Percentiles rank a stretch among this genome's conserved stretches.
These are phyloP conservation scores for Thermothielavioides terrestris DNA, from an alignment of 495 filamentous ascomycete species.

Conservation along the genomic window DNA sequence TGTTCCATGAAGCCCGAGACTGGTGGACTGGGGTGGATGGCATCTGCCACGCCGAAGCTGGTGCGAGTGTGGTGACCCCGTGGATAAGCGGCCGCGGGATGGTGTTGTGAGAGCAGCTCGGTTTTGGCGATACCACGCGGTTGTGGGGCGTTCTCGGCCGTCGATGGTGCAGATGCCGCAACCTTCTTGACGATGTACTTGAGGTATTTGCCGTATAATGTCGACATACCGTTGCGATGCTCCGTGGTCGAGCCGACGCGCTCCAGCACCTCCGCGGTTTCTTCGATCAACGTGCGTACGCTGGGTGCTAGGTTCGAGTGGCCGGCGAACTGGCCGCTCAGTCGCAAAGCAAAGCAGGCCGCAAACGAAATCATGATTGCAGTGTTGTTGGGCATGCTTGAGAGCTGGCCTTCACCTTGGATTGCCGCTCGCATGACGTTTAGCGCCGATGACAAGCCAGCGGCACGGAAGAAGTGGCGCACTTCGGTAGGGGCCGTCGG, in stretches of 20 bases:
- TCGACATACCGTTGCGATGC: constrained; percentile 56
- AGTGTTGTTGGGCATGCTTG: constrained; percentile 71
- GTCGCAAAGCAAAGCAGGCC: constrained; percentile 58
- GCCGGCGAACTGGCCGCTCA: constrained; percentile 49
- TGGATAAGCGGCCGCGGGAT: constrained; percentile 3
- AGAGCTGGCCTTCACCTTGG: constrained; percentile 58
- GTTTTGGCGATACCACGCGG: constrained; percentile 1
- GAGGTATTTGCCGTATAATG: constrained; percentile 54
- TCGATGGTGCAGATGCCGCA: constrained; percentile 9
- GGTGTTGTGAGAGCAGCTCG: constrained; percentile 2
- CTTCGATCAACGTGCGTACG: constrained; percentile 57
- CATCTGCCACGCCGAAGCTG: constrained; percentile 12
- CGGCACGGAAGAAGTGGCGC: constrained; percentile 61
- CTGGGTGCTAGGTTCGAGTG: constrained; percentile 58
- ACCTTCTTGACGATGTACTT: constrained; percentile 46
- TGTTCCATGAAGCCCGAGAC: constrained; percentile 20
- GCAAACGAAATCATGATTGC: constrained; percentile 72
- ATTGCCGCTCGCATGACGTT: constrained; percentile 68
- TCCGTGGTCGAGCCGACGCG: constrained; percentile 54
- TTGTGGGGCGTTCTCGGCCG: neutral
- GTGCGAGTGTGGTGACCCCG: constrained; percentile 6
- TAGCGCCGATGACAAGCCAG: constrained; percentile 57
- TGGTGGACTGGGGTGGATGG: constrained; percentile 7
- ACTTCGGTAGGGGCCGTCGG: constrained; percentile 61
- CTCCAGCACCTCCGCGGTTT: constrained; percentile 59